phyloP scores from a whole-genome alignment of 345 rosid species.

The Hibiscus syriacus region DNA sequence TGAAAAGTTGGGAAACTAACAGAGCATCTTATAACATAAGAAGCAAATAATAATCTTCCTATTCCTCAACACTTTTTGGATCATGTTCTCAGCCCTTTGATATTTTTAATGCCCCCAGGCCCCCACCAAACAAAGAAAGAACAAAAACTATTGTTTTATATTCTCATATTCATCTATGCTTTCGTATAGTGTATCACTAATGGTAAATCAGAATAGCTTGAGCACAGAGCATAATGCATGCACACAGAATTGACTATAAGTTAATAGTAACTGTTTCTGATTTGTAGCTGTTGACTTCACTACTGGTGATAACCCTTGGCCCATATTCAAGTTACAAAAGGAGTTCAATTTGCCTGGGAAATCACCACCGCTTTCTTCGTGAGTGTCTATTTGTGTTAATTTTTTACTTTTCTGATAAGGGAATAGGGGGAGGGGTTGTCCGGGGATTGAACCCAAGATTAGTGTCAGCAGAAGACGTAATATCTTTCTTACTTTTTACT shows the following conservation, averaged over 20 bases:
- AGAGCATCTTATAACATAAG: background rate
- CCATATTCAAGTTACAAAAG: slow-evolving; percentile 75
- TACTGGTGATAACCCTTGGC: slow-evolving; percentile 80
- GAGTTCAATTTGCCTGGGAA: slow-evolving; percentile 85
- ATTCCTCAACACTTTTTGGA: background rate
- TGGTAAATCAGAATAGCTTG: no score
- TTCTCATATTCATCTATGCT: background rate
- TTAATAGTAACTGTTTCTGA: slow-evolving; percentile 8
- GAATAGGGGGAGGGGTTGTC: no score
- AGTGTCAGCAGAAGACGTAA: no score
- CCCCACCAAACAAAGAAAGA: no score
- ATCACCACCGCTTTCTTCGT: slow-evolving; percentile 93
- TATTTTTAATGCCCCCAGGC: background rate
- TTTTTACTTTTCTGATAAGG: no score
- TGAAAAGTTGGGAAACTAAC: background rate
- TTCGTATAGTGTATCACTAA: background rate
- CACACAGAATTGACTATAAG: background rate
- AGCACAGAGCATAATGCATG: background rate
- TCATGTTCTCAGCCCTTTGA: background rate
- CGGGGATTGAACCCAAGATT: no score
- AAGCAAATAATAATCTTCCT: background rate
- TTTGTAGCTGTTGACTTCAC: slow-evolving; percentile 81
- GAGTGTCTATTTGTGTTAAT: slow-evolving; percentile 16
- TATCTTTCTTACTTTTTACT: background rate
- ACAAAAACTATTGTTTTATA: background rate